Percentiles rank a stretch among this genome's conserved stretches.
Evolutionary conservation across 345 rosid genomes (phyloP).

Genomic region (Populus nigra): DNA sequence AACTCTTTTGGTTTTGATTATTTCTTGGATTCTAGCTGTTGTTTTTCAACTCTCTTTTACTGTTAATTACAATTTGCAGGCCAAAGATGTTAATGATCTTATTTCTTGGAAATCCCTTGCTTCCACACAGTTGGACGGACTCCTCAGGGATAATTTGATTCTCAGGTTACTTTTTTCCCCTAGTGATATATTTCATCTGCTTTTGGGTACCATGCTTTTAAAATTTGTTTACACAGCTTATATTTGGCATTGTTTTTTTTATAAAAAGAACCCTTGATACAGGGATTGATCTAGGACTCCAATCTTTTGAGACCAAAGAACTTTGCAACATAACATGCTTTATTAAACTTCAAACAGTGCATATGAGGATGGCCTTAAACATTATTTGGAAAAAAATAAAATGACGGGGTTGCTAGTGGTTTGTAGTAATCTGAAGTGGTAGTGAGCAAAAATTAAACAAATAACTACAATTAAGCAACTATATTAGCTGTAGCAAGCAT

Average conservation of each 20-base stretch:
- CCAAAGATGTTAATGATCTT: constrained; percentile 63
- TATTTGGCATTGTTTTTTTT: neutral
- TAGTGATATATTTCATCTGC: constrained; percentile 4
- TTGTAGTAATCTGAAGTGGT: neutral
- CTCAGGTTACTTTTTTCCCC: constrained; percentile 47
- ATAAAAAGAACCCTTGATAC: neutral
- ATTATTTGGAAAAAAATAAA: no score
- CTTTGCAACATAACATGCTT: neutral
- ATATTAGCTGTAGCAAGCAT: neutral
- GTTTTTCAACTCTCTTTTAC: constrained; percentile 3
- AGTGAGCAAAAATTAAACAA: neutral
- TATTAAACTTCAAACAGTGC: no score
- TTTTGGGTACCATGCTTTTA: neutral
- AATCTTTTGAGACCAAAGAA: neutral
- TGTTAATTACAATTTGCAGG: constrained; percentile 38
- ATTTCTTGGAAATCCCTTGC: constrained; percentile 61
- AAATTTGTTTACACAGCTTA: neutral
- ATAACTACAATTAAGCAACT: neutral
- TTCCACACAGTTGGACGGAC: constrained; percentile 43
- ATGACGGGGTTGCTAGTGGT: neutral
- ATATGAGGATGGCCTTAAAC: neutral
- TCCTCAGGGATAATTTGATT: constrained; percentile 45
- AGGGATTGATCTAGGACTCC: neutral
- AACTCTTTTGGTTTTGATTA: neutral
- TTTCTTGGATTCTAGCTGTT: neutral